Base-by-base conservation (phyloP, 2,329 filamentous ascomycete genomes). In the Chrysosphaeria jannelii region DNA sequence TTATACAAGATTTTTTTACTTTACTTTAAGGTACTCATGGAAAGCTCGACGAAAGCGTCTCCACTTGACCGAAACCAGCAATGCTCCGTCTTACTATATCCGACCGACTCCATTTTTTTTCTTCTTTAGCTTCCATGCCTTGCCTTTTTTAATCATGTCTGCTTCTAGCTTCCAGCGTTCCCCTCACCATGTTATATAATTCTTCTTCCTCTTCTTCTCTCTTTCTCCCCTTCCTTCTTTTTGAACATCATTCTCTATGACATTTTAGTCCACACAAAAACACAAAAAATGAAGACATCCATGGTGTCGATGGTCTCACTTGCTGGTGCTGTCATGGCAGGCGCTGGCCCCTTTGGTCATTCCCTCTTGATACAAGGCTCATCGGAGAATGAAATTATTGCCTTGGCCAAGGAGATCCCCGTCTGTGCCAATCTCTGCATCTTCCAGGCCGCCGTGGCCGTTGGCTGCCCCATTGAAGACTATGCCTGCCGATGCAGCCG, bases 381-480 rank as follows among this genome's bases (percentile, higher is more conserved):
- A n/a, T 18, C 16, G 16, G 14, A 19, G 23, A 25, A 27, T 44
- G 23, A 40, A 41, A 14, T 45, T 45, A 11, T 37, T 31, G 28
- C 53, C 49, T 28, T 53, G 47, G 18, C 42, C 41, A 29, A 46
- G 46, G 27, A 28, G 24, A 15, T 33, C 22, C 32, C 32, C 20
- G 23, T 25, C 10, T 34, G 33, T 24, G 30, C 31, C 13, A 22
- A 26, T 16, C 14, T 26, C 13, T 33, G 33, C 25, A 11, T 33
- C 17, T 15, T 26, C 20, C 25, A 28, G 23, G 30, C 24, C 10
- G 27, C 31, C 19, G 10, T 20, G 10, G 25, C 27, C 21, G 29
- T 28, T 18, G 27, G 23, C 23, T 34, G 33, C 26, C 19, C 19
- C 3, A 13, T 22, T 17, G 18, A 14, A 19, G 29, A 34, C 26